Conservation (phyloP, 805 yeast species). For the Lachancea kluyveri region DNA sequence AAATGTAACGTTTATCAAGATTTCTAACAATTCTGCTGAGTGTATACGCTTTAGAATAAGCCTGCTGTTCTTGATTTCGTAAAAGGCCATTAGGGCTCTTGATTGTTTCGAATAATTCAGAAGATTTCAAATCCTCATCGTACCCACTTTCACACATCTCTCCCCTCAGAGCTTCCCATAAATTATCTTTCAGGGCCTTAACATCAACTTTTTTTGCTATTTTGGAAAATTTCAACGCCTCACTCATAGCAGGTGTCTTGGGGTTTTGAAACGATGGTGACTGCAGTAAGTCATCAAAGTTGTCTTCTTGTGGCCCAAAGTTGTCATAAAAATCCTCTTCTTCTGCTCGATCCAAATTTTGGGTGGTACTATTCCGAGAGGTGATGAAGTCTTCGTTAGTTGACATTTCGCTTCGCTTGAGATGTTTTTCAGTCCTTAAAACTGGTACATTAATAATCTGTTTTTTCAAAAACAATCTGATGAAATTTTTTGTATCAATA, state of each 20-base stretch:
- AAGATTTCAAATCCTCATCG: no score
- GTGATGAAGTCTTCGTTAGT: conserved; percentile 53
- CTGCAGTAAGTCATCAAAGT: conserved; percentile 48
- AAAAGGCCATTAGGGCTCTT: no score
- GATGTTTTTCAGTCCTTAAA: conserved; percentile 3
- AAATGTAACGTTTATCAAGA: conserved; percentile 45
- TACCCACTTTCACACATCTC: no score
- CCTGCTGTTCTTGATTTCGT: no score
- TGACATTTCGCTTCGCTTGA: conserved; percentile 15
- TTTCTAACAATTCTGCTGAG: conserved; percentile 35
- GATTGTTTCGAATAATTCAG: no score
- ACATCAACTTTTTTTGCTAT: conserved; percentile 78
- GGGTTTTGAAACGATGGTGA: no score
- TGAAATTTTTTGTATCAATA: conserved; percentile 61
- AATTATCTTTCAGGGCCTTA: conserved; percentile 59
- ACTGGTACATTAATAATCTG: not conserved
- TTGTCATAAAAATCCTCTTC: no score
- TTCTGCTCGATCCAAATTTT: conserved; percentile 26
- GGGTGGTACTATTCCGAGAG: conserved; percentile 66
- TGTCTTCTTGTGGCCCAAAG: no score
- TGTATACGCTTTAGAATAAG: no score
- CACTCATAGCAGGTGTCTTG: no score
- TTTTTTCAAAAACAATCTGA: conserved; percentile 52
- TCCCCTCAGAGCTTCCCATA: conserved; percentile 59
- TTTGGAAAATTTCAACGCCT: no score